Evolutionary conservation across 2,329 filamentous ascomycete genomes (phyloP).

Genomic region (Microcyclospora tardicrescens): DNA sequence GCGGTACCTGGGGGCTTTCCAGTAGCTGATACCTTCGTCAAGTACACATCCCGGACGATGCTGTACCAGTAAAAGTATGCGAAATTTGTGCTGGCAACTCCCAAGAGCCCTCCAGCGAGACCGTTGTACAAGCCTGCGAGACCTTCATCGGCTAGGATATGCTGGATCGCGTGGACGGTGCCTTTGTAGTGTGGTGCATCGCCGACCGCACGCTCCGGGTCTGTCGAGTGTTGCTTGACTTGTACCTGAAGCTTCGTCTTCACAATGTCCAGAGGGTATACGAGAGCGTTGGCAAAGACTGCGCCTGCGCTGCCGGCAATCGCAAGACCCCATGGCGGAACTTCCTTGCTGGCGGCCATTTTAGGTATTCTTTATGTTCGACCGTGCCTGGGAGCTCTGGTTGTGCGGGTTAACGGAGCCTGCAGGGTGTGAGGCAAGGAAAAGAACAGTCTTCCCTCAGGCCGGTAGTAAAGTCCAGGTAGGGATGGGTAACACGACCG

Average conservation of each 20-base stretch:
- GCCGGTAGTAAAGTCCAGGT: no score
- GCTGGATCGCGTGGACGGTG: conserved; percentile 75
- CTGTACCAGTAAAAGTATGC: conserved; percentile 99
- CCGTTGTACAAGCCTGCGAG: conserved; percentile 74
- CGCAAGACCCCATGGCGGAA: conserved; percentile 87
- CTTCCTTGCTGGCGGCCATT: conserved; percentile 32
- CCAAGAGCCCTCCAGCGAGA: conserved; percentile 72
- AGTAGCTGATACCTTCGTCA: conserved; percentile 32
- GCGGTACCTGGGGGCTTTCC: conserved; percentile 57
- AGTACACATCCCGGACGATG: conserved; percentile 68
- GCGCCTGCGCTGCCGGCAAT: conserved; percentile 87
- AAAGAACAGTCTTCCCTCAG: no score
- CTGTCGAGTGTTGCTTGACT: conserved; percentile 48
- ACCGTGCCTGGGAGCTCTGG: no score
- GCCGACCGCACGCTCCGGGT: conserved; percentile 4
- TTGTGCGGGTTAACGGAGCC: no score
- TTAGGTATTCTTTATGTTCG: no score
- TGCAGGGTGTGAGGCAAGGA: no score
- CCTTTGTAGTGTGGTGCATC: conserved; percentile 58
- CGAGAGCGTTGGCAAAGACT: conserved; percentile 84
- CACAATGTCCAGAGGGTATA: conserved; percentile 93
- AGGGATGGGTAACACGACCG: no score
- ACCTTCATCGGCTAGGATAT: conserved; percentile 73
- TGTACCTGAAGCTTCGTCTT: conserved; percentile 96
- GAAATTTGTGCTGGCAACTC: conserved; percentile 95